Base-by-base conservation (phyloP, 441 rosid genomes). In the Euphorbia celastroides region DNA sequence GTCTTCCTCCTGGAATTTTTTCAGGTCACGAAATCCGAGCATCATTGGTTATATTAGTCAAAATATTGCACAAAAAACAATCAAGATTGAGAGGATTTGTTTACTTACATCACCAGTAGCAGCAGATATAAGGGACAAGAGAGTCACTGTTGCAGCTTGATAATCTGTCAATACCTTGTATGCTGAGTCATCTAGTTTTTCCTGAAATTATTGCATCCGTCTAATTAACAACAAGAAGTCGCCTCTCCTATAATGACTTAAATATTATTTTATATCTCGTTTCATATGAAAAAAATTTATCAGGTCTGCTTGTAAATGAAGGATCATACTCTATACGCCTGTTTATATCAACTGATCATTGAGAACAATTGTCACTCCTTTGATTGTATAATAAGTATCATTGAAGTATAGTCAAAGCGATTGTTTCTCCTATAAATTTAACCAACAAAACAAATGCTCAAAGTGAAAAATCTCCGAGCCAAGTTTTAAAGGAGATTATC, bases 61-160 rank as follows among this genome's bases (percentile, higher is more conserved):
- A 46, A 14, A 13, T 12, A 3, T 62, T 0, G 26, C 7, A 44
- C 11, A 27, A 3, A 28, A 62, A 20, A 19, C 17, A 63, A 14
- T 42, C 17, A 27, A 17, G 27, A 65, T 2, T 0, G 20, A 20
- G 32, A 67, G 22, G 0, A 57, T 7, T 28, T n/a, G 31, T 44
- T 59, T 63, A 34, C 84, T 79, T 72, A 93, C 98, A 75, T 90
- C 88, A 54, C 90, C 89, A 50, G 90, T 69, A 26, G 93, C 80
- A 72, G 96, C 96, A 3, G 98, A 84, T 56, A 84, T 62, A 48
- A 93, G 85, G 4, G 97, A 77, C 54, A 94, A 71, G 58, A 94
- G 85, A 68, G 92, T 79, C 54, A 94, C 97, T 2, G 97, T 84
- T 64, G 93, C 92, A 25, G 88, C 78, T 69, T 94, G 99, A 77